These are phyloP conservation scores for Fonsecaea monophora DNA, from an alignment of 2,329 filamentous ascomycete genomes.

Conservation along the genomic window DNA sequence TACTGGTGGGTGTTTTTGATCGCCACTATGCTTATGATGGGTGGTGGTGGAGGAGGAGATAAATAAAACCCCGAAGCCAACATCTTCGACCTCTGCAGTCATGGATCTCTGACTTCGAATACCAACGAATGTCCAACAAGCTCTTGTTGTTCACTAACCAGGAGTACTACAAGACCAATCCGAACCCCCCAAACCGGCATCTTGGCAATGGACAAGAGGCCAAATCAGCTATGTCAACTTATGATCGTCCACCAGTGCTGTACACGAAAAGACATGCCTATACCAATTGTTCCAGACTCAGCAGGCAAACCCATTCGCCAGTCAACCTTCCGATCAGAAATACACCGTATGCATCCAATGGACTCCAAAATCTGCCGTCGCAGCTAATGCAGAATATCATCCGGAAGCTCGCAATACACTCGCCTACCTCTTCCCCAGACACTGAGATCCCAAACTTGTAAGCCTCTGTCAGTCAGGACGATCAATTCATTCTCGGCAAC, in stretches of 20 bases:
- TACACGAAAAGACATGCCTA: not conserved
- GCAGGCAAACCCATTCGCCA: not conserved
- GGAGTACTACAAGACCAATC: not conserved
- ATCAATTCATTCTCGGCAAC: constrained; percentile 49
- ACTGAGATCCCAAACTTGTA: constrained; percentile 50
- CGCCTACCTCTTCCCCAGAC: constrained; percentile 42
- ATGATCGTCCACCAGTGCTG: not conserved
- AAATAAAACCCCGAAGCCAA: constrained; percentile 22
- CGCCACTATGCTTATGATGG: constrained; percentile 50
- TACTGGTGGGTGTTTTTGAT: constrained; percentile 58
- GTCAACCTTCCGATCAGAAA: not conserved
- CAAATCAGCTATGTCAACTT: not conserved
- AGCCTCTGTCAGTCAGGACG: constrained; percentile 51
- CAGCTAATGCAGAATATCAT: constrained; percentile 16
- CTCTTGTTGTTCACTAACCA: not conserved
- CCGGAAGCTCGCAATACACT: constrained; percentile 17
- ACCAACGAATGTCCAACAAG: not conserved
- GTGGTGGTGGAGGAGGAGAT: constrained; percentile 47
- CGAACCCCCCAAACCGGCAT: not conserved
- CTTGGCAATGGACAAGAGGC: not conserved
- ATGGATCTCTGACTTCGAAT: not conserved
- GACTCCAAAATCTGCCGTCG: not conserved
- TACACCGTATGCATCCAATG: not conserved
- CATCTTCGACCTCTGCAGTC: not conserved
- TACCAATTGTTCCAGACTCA: not conserved